Conservation (phyloP, 371 early-diverging fungal species). For the Lichtheimia hyalospora region DNA sequence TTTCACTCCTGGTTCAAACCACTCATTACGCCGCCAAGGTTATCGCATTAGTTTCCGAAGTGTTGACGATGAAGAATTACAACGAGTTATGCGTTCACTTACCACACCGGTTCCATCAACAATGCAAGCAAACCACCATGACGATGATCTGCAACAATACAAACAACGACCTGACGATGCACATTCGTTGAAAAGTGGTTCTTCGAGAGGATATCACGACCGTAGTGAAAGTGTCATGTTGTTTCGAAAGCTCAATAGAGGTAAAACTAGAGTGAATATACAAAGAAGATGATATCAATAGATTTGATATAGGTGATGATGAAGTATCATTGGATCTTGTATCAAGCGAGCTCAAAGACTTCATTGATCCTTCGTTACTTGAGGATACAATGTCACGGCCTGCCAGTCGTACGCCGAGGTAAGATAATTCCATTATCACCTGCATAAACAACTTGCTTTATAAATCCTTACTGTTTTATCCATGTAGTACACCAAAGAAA, state of each 20-base stretch:
- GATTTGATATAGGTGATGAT: constrained; percentile 16
- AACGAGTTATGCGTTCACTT: constrained; percentile 18
- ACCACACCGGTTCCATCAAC: constrained; percentile 18
- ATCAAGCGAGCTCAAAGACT: constrained; percentile 17
- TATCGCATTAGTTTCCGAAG: constrained; percentile 22
- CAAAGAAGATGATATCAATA: neutral
- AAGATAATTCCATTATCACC: no score
- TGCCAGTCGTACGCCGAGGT: constrained; percentile 16
- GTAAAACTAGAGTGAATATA: constrained; percentile 5
- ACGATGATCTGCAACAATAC: neutral
- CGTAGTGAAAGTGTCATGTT: constrained; percentile 26
- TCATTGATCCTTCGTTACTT: constrained; percentile 18
- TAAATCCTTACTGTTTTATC: no score
- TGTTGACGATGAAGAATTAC: constrained; percentile 27
- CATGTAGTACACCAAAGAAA: no score
- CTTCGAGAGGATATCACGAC: constrained; percentile 7
- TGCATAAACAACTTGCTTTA: no score
- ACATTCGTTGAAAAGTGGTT: constrained; percentile 6
- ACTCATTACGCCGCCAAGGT: constrained; percentile 2
- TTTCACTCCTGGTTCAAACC: neutral
- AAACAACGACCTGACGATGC: neutral
- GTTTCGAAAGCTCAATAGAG: constrained; percentile 19
- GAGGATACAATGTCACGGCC: constrained; percentile 20
- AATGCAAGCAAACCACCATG: neutral
- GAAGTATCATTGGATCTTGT: constrained; percentile 16